Percentiles rank a stretch among this genome's conserved stretches.
Conservation (phyloP, 2,329 filamentous ascomycete species). For the Botryotinia convoluta region DNA sequence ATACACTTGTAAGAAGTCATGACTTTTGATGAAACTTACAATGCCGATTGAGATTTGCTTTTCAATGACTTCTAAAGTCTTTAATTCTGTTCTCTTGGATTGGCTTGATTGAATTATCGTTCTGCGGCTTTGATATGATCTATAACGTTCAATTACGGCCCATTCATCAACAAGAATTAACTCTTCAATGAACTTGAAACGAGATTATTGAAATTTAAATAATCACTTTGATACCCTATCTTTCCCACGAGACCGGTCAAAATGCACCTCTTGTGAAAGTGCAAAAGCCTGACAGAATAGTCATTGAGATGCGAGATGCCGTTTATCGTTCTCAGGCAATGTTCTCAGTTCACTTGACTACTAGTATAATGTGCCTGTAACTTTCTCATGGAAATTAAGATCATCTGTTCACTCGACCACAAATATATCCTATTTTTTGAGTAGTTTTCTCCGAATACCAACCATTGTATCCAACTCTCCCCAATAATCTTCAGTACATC, state of each 20-base stretch:
- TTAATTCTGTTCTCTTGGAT: background rate
- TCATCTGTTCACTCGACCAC: background rate
- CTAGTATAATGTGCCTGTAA: background rate
- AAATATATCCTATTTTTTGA: no score
- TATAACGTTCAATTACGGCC: background rate
- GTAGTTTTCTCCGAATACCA: no score
- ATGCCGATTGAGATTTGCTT: background rate
- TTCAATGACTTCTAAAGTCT: background rate
- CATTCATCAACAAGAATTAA: background rate
- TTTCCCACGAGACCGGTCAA: background rate
- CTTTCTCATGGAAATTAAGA: background rate
- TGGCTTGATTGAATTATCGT: background rate
- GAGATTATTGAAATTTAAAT: background rate
- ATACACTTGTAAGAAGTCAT: background rate
- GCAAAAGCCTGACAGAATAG: background rate
- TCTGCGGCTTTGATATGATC: background rate
- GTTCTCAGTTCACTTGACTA: background rate
- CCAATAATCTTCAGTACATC: background rate
- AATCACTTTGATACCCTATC: background rate
- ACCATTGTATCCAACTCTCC: no score
- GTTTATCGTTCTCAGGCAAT: background rate
- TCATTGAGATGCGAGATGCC: background rate
- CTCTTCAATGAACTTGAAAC: background rate
- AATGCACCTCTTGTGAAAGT: background rate
- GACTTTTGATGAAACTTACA: background rate